Evolutionary conservation across 2,329 filamentous ascomycete genomes (phyloP).

Genomic region (Xenoacremonium recifei): DNA sequence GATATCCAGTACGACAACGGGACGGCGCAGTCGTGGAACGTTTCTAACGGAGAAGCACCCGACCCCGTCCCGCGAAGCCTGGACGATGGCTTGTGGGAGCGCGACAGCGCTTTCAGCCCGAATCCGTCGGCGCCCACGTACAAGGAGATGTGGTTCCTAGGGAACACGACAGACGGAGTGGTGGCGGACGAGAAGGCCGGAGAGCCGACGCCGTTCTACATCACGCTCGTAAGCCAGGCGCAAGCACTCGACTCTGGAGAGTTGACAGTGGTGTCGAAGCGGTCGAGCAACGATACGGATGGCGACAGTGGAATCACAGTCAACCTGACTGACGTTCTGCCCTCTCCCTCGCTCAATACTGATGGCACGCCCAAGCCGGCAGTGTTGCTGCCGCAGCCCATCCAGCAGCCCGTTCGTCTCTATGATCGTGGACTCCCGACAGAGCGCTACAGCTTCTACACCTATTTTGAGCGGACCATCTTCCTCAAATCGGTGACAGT

Average conservation of each 20-base stretch:
- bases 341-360: slow-evolving; percentile 57
- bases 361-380: slow-evolving; percentile 75
- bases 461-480: slow-evolving; percentile 83
- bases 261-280: slow-evolving; percentile 15
- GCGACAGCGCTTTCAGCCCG: slow-evolving; percentile 40
- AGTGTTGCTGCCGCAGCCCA: slow-evolving; percentile 66
- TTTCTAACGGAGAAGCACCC: slow-evolving; percentile 38
- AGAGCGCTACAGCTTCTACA: slow-evolving; percentile 94
- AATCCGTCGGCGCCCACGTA: slow-evolving; percentile 58
- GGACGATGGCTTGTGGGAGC: slow-evolving; percentile 21
- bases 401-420: slow-evolving; percentile 77
- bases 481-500: slow-evolving; percentile 65
- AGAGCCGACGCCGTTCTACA: slow-evolving; percentile 85
- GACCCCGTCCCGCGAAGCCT: slow-evolving; percentile 23
- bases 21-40: slow-evolving; percentile 50
- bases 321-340: slow-evolving; percentile 48
- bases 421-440: slow-evolving; percentile 77
- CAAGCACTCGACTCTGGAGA: slow-evolving; percentile 30
- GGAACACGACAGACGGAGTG: slow-evolving; percentile 79
- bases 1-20: slow-evolving; percentile 72
- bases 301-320: no score
- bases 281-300: slow-evolving; percentile 14
- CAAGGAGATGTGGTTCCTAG: slow-evolving; percentile 76
- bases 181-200: slow-evolving; percentile 68
- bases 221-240: slow-evolving; percentile 62